Evolutionary conservation across 208 protist genomes (phyloP), one percentile per base, ranked within the genome.

Genomic region (Borovskyia barvae): DNA sequence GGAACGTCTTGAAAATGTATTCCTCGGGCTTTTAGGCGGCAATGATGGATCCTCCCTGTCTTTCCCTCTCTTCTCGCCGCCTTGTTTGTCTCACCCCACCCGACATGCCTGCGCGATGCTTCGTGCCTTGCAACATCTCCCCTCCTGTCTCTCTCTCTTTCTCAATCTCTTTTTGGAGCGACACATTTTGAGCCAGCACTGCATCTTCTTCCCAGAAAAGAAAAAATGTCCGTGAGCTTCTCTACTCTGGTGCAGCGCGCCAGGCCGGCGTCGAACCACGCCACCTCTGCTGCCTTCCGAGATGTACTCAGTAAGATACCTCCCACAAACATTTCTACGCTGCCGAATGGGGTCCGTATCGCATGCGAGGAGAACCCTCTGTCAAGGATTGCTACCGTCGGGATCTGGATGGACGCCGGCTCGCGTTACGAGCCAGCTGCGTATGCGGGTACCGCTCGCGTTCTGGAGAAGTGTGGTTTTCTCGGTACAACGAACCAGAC

Each of bases 391-490:
- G 94, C 94, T 8, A 98, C 94, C 41, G 93, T 99, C 43, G 97
- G 97, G 29, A 76, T 99, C 19, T 99, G 94, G 91, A 87, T 99
- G 39, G 93, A 99, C 55, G 72, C 95, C 12, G 98, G 98, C 51
- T 94, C 82, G 42, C 87, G 96, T 28, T 97, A 97, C 70, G 98
- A 99, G 86, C 93, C 70, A 19, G 86, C 81, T 25, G 54, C 90
- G 9, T 99, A 90, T 82, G 98, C 98, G 62, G 98, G 98, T 39
- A 90, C 92, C 14, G 97, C 98, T 36, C 97, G 98, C 64, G 98
- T 99, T 63, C 85, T 99, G 20, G 97, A 99, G 77, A 98, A 99
- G 82, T 98, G 99, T 80, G 85, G 90, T 50, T 98, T 99, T 77
- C 98, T 99, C 56, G 97, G 94, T 28, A 99, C 97, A 22, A 56